Percentiles rank a stretch among this genome's conserved stretches.
Conservation (phyloP, 1,139 yeast genomes). For the Meyerozyma sp. region DNA sequence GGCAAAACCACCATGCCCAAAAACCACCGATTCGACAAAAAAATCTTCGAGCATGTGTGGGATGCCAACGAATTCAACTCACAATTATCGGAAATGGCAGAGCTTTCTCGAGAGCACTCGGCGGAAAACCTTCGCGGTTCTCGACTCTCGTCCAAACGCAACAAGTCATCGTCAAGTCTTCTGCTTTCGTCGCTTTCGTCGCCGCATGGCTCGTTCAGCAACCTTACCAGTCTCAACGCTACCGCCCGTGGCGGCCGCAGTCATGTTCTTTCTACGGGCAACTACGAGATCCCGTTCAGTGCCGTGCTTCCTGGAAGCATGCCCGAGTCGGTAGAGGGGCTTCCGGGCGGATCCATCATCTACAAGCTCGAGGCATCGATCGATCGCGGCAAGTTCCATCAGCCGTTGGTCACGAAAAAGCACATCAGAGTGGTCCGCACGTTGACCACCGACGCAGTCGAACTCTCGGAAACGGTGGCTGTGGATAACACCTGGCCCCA, state of each 20-base stretch:
- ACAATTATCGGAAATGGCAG: constrained; percentile 2
- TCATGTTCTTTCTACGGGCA: constrained; percentile 57
- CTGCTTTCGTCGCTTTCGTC: background rate
- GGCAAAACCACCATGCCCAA: constrained; percentile 42
- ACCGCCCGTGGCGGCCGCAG: constrained; percentile 14
- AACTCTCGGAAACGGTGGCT: constrained; percentile 85
- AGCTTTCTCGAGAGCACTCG: background rate
- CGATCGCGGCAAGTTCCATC: constrained; percentile 76
- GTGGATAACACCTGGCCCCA: constrained; percentile 96
- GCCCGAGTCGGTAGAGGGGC: constrained; percentile 87
- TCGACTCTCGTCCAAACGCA: background rate
- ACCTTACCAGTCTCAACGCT: constrained; percentile 6
- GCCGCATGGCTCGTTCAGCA: constrained; percentile 3
- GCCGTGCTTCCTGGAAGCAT: constrained; percentile 79
- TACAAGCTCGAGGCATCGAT: constrained; percentile 76
- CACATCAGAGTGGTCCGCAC: constrained; percentile 86
- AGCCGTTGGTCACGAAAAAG: constrained; percentile 60
- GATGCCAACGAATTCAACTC: constrained; percentile 51
- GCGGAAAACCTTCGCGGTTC: background rate
- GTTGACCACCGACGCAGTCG: constrained; percentile 80
- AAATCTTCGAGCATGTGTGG: constrained; percentile 74
- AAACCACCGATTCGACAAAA: constrained; percentile 56
- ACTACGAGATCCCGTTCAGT: constrained; percentile 87
- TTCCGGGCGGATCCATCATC: constrained; percentile 76
- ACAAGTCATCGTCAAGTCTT: background rate